Percentiles rank a stretch among this genome's conserved stretches.
These are phyloP conservation scores for Colletotrichum phormii DNA, from an alignment of 2,329 filamentous ascomycete genomes.

Conservation along the genomic window DNA sequence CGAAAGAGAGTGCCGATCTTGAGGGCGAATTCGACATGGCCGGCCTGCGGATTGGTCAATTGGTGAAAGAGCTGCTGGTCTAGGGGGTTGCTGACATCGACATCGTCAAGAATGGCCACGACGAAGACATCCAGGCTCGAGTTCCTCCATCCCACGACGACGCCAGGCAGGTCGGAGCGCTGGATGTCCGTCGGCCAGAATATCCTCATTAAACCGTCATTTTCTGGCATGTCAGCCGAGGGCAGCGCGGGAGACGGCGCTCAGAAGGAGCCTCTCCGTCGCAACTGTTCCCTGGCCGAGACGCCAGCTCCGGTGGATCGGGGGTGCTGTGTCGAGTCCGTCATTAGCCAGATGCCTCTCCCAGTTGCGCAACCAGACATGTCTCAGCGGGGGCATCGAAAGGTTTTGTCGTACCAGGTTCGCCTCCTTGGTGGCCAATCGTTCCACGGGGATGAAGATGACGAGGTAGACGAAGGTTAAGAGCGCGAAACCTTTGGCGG, in stretches of 20 bases:
- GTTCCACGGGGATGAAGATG: constrained; percentile 85
- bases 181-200: constrained; percentile 95
- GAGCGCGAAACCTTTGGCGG: constrained; percentile 84
- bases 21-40: constrained; percentile 88
- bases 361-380: constrained; percentile 28
- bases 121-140: constrained; percentile 92
- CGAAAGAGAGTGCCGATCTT: constrained; percentile 86
- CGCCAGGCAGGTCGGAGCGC: constrained; percentile 78
- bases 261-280: constrained; percentile 94
- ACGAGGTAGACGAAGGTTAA: constrained; percentile 88
- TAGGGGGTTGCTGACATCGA: constrained; percentile 73
- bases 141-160: constrained; percentile 96
- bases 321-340: constrained; percentile 73
- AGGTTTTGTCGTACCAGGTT: constrained; percentile 72
- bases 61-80: constrained; percentile 5
- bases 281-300: constrained; percentile 94
- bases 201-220: constrained; percentile 94
- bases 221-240: constrained; percentile 71
- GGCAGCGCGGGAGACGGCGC: constrained; percentile 42
- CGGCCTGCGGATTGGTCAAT: constrained; percentile 63
- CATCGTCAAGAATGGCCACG: constrained; percentile 87
- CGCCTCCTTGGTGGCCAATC: constrained; percentile 84
- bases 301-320: constrained; percentile 82
- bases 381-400: constrained; percentile 31
- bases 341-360: constrained; percentile 41